Evolutionary conservation across 1,284 basidiomycete genomes (phyloP).

Genomic region (Ustilago loliicola): DNA sequence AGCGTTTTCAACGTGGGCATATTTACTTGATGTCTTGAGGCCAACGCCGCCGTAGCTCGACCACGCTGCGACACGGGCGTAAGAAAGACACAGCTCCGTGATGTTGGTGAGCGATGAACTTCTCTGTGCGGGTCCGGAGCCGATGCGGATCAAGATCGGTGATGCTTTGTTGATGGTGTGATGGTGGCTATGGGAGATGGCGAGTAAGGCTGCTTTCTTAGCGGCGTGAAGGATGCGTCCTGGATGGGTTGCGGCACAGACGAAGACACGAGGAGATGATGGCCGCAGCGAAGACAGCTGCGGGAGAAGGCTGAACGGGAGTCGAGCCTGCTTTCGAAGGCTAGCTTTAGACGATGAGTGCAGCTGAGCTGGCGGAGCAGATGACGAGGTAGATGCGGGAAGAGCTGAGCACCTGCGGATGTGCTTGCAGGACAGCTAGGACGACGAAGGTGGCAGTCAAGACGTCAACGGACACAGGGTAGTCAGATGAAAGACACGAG

Average conservation of each 20-base stretch:
- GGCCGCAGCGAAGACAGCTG: no score
- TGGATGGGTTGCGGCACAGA: no score
- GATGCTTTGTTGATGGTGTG: background rate
- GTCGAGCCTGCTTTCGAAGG: no score
- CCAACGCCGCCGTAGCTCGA: background rate
- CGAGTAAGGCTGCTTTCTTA: background rate
- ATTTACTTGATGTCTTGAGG: background rate
- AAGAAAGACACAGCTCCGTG: background rate
- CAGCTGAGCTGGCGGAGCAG: background rate
- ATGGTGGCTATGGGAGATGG: background rate
- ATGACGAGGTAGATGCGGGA: no score
- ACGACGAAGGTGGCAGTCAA: background rate
- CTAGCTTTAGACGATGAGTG: no score
- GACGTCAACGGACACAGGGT: background rate
- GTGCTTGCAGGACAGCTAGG: background rate
- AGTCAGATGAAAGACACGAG: background rate
- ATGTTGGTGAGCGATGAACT: background rate
- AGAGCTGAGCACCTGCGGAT: background rate
- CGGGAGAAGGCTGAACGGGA: no score
- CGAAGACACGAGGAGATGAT: background rate
- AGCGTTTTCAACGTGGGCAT: background rate
- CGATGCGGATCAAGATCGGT: background rate
- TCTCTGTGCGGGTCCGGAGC: background rate
- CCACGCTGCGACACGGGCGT: background rate
- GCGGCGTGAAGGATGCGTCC: background rate